Evolutionary conservation across 441 rosid species (phyloP).

Genomic region (Lepidium campestre): DNA sequence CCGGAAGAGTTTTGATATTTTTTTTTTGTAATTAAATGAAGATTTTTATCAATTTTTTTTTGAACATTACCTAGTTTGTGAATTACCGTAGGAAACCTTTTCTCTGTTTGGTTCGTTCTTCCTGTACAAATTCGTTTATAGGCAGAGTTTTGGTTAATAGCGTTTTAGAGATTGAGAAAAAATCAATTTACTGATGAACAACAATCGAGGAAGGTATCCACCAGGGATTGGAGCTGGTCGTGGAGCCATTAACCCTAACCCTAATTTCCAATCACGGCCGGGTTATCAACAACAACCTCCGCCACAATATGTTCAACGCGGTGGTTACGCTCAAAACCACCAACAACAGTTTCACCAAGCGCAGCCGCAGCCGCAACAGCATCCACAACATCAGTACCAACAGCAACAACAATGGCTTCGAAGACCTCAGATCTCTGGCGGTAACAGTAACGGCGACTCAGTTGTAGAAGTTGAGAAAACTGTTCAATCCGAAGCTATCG

Average conservation of each 20-base stretch:
- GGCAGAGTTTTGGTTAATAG: slow-evolving; percentile 28
- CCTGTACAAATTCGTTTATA: slow-evolving; percentile 14
- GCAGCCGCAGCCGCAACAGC: slow-evolving; percentile 48
- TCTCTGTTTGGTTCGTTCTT: background rate
- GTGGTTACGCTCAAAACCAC: slow-evolving; percentile 41
- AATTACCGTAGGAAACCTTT: slow-evolving; percentile 6
- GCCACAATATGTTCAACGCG: slow-evolving; percentile 77
- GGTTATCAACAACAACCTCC: slow-evolving; percentile 26
- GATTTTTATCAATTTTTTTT: slow-evolving; percentile 2
- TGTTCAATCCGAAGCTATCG: slow-evolving; percentile 80
- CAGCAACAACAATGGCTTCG: slow-evolving; percentile 74
- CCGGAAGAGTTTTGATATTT: background rate
- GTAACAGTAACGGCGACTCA: slow-evolving; percentile 23
- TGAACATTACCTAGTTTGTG: slow-evolving; percentile 14
- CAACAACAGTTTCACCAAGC: slow-evolving; percentile 39
- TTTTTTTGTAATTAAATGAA: background rate
- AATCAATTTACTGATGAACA: slow-evolving; percentile 39
- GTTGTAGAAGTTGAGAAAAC: slow-evolving; percentile 87
- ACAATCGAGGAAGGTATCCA: slow-evolving; percentile 72
- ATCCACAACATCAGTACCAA: slow-evolving; percentile 34
- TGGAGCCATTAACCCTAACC: slow-evolving; percentile 60
- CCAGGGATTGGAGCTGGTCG: slow-evolving; percentile 83
- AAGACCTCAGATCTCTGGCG: slow-evolving; percentile 49
- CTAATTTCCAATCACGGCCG: slow-evolving; percentile 65
- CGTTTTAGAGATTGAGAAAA: slow-evolving; percentile 3